phyloP scores from a whole-genome alignment of 108 stramenopile species.

The Pseudonitzschia multistriata region DNA sequence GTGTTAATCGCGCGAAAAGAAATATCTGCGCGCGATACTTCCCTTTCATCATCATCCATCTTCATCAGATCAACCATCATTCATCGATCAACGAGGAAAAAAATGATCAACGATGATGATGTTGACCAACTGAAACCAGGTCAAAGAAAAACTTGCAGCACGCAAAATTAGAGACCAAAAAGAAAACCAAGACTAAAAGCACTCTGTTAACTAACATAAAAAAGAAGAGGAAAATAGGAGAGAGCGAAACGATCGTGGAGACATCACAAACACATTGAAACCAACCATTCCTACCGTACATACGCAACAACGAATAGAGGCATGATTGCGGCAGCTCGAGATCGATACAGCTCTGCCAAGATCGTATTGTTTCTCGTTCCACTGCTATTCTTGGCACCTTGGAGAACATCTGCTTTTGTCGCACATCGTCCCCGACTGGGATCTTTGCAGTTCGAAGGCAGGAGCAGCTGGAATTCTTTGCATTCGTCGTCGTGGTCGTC shows the following conservation, averaged over 20 bases:
- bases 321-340: neutral
- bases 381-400: neutral
- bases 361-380: neutral
- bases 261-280: neutral
- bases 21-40: no score
- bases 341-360: neutral
- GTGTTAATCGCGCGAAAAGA: no score
- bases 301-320: neutral
- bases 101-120: no score
- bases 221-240: no score
- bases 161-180: no score
- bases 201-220: no score
- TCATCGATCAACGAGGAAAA: no score
- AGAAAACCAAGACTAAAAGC: no score
- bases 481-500: neutral
- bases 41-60: no score
- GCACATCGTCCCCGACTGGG: neutral
- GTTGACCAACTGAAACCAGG: no score
- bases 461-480: neutral
- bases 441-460: neutral
- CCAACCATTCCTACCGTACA: neutral
- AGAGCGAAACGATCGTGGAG: neutral
- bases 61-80: no score
- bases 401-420: neutral
- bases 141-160: no score